phyloP scores from a whole-genome alignment of 768 basidiomycete genomes.

The Sporobolomyces pararoseus region DNA sequence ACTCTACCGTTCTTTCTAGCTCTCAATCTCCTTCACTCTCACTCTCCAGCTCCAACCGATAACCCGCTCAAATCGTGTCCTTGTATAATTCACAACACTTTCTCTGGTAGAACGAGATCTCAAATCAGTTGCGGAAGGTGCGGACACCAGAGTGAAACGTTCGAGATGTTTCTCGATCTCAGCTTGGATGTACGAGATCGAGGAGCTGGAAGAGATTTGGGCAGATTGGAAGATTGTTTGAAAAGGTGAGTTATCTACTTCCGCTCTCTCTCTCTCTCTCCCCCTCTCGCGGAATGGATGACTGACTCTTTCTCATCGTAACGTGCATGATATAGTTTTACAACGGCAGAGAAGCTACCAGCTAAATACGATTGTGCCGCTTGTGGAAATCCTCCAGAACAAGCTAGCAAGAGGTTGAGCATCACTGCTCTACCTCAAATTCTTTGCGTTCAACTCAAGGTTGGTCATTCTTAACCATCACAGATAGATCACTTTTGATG shows the following conservation, averaged over 20 bases:
- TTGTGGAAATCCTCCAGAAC: slow-evolving; percentile 68
- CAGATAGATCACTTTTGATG: too few species aligned
- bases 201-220: slow-evolving; percentile 49
- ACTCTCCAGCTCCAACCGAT: slow-evolving; percentile 68
- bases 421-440: slow-evolving; percentile 82
- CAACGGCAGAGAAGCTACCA: slow-evolving; percentile 76
- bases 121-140: slow-evolving; percentile 86
- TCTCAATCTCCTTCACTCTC: slow-evolving; percentile 80
- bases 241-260: slow-evolving; percentile 67
- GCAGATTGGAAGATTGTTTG: slow-evolving; percentile 71
- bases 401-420: slow-evolving; percentile 78
- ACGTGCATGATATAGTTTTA: slow-evolving; percentile 58
- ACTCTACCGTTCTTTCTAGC: slow-evolving; percentile 47
- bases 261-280: too few species aligned
- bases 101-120: slow-evolving; percentile 78
- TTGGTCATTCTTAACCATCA: too few species aligned
- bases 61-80: slow-evolving; percentile 61
- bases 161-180: slow-evolving; percentile 86
- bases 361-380: slow-evolving; percentile 76
- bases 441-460: slow-evolving; percentile 92
- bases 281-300: too few species aligned
- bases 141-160: slow-evolving; percentile 67
- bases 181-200: slow-evolving; percentile 65
- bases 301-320: too few species aligned
- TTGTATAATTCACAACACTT: slow-evolving; percentile 86